A percentile compares a stretch with the other conserved stretches of the same genome.
phyloP scores from a whole-genome alignment of 148 eudicot genomes.

The Camellia sinensis region DNA sequence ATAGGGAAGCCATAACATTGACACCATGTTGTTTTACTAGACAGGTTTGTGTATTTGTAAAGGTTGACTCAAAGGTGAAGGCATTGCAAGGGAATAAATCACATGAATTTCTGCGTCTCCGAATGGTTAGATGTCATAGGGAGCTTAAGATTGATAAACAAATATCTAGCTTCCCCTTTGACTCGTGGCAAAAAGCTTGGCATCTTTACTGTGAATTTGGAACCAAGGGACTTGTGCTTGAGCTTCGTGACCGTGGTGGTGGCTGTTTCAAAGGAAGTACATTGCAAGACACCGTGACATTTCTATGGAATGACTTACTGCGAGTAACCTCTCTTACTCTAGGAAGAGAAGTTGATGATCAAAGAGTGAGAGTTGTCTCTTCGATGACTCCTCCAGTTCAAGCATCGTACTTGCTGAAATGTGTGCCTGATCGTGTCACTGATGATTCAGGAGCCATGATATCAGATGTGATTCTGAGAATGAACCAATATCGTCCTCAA shows the following conservation, averaged over 20 bases:
- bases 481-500: slow-evolving; percentile 89
- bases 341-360: slow-evolving; percentile 55
- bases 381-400: slow-evolving; percentile 94
- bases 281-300: slow-evolving; percentile 40
- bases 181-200: slow-evolving; percentile 67
- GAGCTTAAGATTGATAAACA: slow-evolving; percentile 71
- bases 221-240: slow-evolving; percentile 64
- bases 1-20: neutral
- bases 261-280: slow-evolving; percentile 59
- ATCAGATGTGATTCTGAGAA: slow-evolving; percentile 73
- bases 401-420: slow-evolving; percentile 79
- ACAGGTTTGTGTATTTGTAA: slow-evolving; percentile 65
- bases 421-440: slow-evolving; percentile 85
- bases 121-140: slow-evolving; percentile 56
- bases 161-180: slow-evolving; percentile 30
- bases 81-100: slow-evolving; percentile 32
- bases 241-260: slow-evolving; percentile 61
- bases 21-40: slow-evolving; percentile 16
- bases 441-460: slow-evolving; percentile 97
- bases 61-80: slow-evolving; percentile 36
- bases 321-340: slow-evolving; percentile 72
- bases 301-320: slow-evolving; percentile 74
- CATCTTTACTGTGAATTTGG: slow-evolving; percentile 83
- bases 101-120: slow-evolving; percentile 55
- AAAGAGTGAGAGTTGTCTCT: slow-evolving; percentile 44